Evolutionary conservation across 192 early-diverging fungal species (phyloP), one percentile per base, ranked within the genome.

Genomic region (Coemansia sp.): DNA sequence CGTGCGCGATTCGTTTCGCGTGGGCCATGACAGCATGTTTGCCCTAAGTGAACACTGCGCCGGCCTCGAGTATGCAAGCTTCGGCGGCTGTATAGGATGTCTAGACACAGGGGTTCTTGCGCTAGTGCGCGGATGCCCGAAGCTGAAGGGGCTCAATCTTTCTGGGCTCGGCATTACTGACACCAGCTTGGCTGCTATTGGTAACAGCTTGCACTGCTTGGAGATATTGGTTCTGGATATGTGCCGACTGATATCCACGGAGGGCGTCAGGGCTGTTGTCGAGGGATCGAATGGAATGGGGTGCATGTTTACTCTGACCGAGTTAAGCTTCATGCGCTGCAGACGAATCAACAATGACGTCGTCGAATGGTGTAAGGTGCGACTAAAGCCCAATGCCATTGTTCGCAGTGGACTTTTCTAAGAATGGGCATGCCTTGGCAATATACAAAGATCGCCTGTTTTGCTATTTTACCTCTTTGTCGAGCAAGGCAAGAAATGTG

Each of bases 281-380:
- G 63, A 62, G 3, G 66, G 64, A 11, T 48, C 69, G 8, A 62
- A 65, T 37, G 73, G 69, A 10, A 66, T 72, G 24, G 74, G 79
- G 16, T 81, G 79, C 59, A 6, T 61, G 69, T 64, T 68, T 42
- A 80, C 73, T 9, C 69, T 80, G 33, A 59, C 27, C 2, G 37
- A 65, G 9, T 35, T 80, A 16, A 72, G 73, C 48, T 69, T 80
- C 57, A 46, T 51, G 21, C 51, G 65, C 34, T 72, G 73, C 29
- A 10, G 36, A 8, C 56, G 45, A 2, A 45, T 65, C 35, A 27
- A 59, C 45, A 39, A 45, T 4, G 19, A 29, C 0, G 57, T 46
- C 10, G 62, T 62, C 19, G 69, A 75, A n/a, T 80, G 78, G 78
- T 80, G 78, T 69, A 63, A 51, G 42, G 44, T 27, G 51, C 69